Conservation (phyloP, 2,329 filamentous ascomycete genomes). For the Cordyceps javanica region DNA sequence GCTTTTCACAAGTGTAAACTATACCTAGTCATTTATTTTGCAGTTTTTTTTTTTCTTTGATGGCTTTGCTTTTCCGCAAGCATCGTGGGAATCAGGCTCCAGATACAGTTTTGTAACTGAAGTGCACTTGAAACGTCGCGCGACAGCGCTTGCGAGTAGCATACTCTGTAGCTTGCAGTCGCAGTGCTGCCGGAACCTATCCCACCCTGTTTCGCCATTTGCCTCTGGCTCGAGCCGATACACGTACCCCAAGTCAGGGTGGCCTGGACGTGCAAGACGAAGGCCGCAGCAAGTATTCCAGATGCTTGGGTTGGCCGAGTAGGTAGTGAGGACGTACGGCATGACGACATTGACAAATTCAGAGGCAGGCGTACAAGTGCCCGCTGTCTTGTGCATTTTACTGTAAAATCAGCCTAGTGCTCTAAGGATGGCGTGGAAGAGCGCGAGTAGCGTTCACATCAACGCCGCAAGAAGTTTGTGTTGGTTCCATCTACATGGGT, state of each 20-base stretch:
- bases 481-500: no score
- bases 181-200: conserved; percentile 19
- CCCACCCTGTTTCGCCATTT: conserved; percentile 13
- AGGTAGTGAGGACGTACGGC: conserved; percentile 20
- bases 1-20: conserved; percentile 18
- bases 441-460: no score
- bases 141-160: conserved; percentile 18
- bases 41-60: no score
- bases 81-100: conserved; percentile 20
- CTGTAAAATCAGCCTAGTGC: conserved; percentile 19
- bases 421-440: conserved; percentile 19
- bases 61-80: conserved; percentile 10
- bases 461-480: no score
- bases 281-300: conserved; percentile 18
- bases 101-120: conserved; percentile 19
- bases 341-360: conserved; percentile 20
- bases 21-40: conserved; percentile 19
- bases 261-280: conserved; percentile 17
- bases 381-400: conserved; percentile 15
- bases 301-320: conserved; percentile 16
- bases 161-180: conserved; percentile 19
- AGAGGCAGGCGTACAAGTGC: conserved; percentile 17
- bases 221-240: conserved; percentile 18
- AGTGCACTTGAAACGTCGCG: conserved; percentile 15
- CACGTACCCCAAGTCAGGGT: conserved; percentile 15